Base-by-base conservation (phyloP, 768 basidiomycete species). In the Mycena kentingensis region DNA sequence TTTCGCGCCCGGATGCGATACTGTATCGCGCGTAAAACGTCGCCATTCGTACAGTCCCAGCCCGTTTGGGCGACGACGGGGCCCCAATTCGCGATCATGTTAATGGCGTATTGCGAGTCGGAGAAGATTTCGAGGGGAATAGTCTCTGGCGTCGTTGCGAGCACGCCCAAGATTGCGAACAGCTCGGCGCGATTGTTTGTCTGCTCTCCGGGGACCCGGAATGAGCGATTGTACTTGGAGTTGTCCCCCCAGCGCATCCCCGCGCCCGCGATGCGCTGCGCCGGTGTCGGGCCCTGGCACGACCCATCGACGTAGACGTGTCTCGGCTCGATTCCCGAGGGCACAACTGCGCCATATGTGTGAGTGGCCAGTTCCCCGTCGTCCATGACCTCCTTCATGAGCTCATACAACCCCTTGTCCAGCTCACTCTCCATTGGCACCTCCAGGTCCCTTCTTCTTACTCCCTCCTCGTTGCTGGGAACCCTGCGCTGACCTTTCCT, bases 41-140 rank as follows among this genome's bases (percentile, higher is more conserved):
- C 44, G 7, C 44, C 44, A 31, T 46, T 46, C 10, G 44, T 21
- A 31, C 44, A 46, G 19, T 46, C 44, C 44, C 44, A 46, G n/a
- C 44, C 44, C 28, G 44, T 46, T 22, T 46, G 44, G 3, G 28
- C 25, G 4, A 46, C 18, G 2, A 46, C 28, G 2, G 44, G 44
- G 13, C 44, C 44, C 44, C 25, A 31, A 46, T 31, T 2, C 27
- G 31, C 44, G 8, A 46, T 46, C 44, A 46, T 46, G 28, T 46
- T 46, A 28, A 46, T 46, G 8, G 44, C 16, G 18, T 46, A 46
- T n/a, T 46, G 26, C 27, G 44, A 46, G 29, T 46, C 44, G 1
- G 44, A 4, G 27, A n/a, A 46, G 3, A 46, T 46, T 19, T 27
- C 44, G 27, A 46, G 28, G 7, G 44, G 44, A 28, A 46, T n/a